Evolutionary conservation across 2,329 filamentous ascomycete species (phyloP), one percentile per base, ranked within the genome.

Genomic region (Acephala macrosclerotiorum): DNA sequence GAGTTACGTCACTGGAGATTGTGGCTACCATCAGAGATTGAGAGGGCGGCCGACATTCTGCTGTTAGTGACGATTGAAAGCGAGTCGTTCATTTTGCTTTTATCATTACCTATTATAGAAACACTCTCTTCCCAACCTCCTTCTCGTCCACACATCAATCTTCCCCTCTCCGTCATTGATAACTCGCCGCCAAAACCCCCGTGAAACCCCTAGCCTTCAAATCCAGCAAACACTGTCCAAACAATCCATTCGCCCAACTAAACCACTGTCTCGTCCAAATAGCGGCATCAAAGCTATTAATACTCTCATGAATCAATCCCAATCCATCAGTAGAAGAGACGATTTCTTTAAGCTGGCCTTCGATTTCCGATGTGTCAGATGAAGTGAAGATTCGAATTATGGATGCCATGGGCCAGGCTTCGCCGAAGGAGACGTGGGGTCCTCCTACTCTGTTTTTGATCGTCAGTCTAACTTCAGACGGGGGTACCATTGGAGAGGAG

Each of bases 161-260:
- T n/a, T n/a, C n/a, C n/a, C n/a, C n/a, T n/a, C n/a, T n/a, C n/a
- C n/a, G n/a, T n/a, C 55, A 74, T 61, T 87, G 84, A 70, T 83
- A 87, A 70, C 81, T 87, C 68, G 73, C 79, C 35, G 73, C 72
- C 35, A 88, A 77, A 64, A 97, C 75, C 72, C 89, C 82, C 12
- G 92, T 93, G 76, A 92, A 92, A 76, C 55, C 42, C 58, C 92
- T 82, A 69, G 87, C 84, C 55, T 89, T 88, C 59, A 97, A 77
- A 79, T 95, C 91, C 35, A 96, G 78, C 63, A 96, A 86, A 66
- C 92, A 92, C 80, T 95, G 91, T 14, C 92, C 91, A 78, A 94
- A 96, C n/a, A 96, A 87, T 0, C 91, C 93, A 75, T 96, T 96
- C 16, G 92, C 92, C 93, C 93, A 96, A 0, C 92, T 90, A 76